A percentile compares a stretch with the other conserved stretches of the same genome.
These are phyloP conservation scores for Thermomucor indicae-seudaticae DNA, from an alignment of 371 early-diverging fungal species.

Conservation along the genomic window DNA sequence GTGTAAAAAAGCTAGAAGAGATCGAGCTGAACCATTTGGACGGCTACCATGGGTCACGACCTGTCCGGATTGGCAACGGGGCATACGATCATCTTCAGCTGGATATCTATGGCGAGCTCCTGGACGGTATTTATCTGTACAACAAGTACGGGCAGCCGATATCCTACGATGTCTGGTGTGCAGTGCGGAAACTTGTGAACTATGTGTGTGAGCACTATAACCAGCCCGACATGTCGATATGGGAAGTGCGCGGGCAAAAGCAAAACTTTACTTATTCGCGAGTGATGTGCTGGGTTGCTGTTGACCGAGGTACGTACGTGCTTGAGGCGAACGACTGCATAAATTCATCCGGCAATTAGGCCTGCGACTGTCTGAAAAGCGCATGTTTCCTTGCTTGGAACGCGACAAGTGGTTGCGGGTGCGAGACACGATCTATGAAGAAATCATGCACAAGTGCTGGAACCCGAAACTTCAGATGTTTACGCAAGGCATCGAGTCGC, in stretches of 20 bases:
- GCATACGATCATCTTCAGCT: slow-evolving; percentile 78
- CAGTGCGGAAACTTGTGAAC: slow-evolving; percentile 60
- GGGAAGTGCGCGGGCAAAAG: slow-evolving; percentile 69
- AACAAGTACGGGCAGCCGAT: slow-evolving; percentile 78
- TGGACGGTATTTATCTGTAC: slow-evolving; percentile 79
- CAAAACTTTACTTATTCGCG: slow-evolving; percentile 75
- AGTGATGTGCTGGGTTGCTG: slow-evolving; percentile 85
- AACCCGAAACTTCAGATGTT: slow-evolving; percentile 56
- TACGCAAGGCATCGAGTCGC: slow-evolving; percentile 62
- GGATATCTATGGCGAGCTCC: slow-evolving; percentile 82
- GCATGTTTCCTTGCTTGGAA: slow-evolving; percentile 68
- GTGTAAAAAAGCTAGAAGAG: slow-evolving; percentile 60
- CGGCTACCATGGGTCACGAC: slow-evolving; percentile 72
- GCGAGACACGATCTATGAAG: slow-evolving; percentile 71
- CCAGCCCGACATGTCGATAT: slow-evolving; percentile 74
- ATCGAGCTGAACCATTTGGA: slow-evolving; percentile 62
- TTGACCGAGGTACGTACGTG: slow-evolving; percentile 61
- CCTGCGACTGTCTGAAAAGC: slow-evolving; percentile 71
- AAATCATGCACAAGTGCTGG: slow-evolving; percentile 66
- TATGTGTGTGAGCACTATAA: slow-evolving; percentile 68
- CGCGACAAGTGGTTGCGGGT: slow-evolving; percentile 52
- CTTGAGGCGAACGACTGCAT: neutral
- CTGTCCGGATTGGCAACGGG: slow-evolving; percentile 84
- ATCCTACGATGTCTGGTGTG: slow-evolving; percentile 74
- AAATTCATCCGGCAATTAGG: slow-evolving; percentile 13